Base-by-base conservation (phyloP, 768 basidiomycete species). In the Tulasnella sp. region DNA sequence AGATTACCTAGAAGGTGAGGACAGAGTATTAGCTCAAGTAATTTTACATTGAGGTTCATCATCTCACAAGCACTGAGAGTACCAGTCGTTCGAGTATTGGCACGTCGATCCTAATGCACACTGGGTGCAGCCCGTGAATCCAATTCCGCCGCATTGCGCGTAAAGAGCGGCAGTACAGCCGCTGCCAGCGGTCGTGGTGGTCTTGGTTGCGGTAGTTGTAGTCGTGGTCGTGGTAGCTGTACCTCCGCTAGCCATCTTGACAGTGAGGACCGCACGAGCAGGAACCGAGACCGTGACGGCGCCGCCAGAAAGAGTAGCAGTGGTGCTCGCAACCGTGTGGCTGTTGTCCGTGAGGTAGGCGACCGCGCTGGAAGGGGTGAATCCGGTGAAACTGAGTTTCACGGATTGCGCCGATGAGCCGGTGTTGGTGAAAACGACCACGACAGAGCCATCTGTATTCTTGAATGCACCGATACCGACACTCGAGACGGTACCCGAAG, bases 381-480 rank as follows among this genome's bases (percentile, higher is more conserved):
- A 75, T 50, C 74, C 74, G 74, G 41, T 44, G 14, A 50, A 50
- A 16, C 42, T 34, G 14, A 75, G 42, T n/a, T 44, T 75, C 6
- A 75, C 74, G 41, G 42, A 44, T 41, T 75, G 74, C 20, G 74
- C 74, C 1, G 74, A 28, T 14, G 42, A 34, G n/a, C 42, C 74
- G 12, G 42, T 50, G 7, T 75, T 75, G 41, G 48, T 75, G 18
- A 80, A 50, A 7, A 46, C 73, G 41, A 81, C 78, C 14, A 58
- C 28, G 28, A 81, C 12, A 3, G 78, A 74, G 18, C 77, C 77
- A 64, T 79, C 78, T 34, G 41, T 74, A 48, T 81, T 81, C 50
- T 76, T 75, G 73, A 81, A 81, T 22, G 81, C 81, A 11, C 64
- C 69, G 42, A 81, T 72, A 11, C 50, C 50, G 41, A 81, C 41